Evolutionary conservation across 2,329 filamentous ascomycete species (phyloP).

Genomic region (Cladosporium sp.): DNA sequence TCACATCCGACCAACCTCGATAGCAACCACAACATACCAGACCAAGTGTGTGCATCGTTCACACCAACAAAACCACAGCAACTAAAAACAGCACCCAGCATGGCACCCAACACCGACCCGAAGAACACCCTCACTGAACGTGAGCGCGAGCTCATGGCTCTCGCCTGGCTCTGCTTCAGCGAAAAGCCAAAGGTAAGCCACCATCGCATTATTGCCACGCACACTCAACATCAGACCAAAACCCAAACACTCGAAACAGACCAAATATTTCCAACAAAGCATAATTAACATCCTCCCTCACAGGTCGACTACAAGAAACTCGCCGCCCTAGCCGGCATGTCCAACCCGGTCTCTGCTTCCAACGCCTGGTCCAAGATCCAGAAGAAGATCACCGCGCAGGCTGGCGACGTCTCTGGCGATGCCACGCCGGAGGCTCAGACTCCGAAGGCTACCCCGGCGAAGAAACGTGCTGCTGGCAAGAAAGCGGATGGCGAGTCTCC

Average conservation of each 20-base stretch:
- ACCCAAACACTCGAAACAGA: not conserved
- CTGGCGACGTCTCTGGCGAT: not conserved
- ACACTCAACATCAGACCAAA: not conserved
- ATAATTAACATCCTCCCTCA: not conserved
- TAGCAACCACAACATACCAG: not conserved
- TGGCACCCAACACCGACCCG: not conserved
- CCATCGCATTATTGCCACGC: too few species aligned
- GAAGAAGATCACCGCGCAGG: conserved; percentile 28
- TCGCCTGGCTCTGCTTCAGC: conserved; percentile 27
- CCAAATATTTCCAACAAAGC: not conserved
- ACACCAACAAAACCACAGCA: not conserved
- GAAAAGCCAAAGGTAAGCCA: conserved; percentile 25
- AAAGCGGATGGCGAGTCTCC: not conserved
- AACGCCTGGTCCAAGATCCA: conserved; percentile 32
- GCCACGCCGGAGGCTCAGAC: conserved; percentile 15
- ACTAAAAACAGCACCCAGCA: not conserved
- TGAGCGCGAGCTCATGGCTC: conserved; percentile 23
- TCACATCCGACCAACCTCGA: not conserved
- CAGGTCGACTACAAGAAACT: conserved; percentile 28
- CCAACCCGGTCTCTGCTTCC: conserved; percentile 24
- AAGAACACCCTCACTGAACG: conserved; percentile 21
- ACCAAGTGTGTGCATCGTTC: not conserved
- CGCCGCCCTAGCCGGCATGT: conserved; percentile 19
- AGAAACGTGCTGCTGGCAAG: conserved; percentile 17
- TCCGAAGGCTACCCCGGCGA: conserved; percentile 16